Percentiles rank a stretch among this genome's conserved stretches.
Conservation (phyloP, 768 basidiomycete species). For the Hebeloma cylindrosporum region DNA sequence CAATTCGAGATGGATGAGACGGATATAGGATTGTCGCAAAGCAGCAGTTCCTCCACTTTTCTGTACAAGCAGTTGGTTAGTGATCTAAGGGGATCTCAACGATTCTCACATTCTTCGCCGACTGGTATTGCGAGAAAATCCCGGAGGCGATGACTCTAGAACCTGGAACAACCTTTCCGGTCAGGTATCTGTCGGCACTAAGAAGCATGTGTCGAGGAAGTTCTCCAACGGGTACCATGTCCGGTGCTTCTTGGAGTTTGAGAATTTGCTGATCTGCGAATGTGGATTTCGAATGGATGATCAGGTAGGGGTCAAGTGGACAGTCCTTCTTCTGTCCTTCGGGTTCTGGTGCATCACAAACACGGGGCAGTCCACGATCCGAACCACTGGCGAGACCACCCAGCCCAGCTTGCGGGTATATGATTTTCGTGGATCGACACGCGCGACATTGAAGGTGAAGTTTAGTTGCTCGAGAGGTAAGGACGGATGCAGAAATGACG, state of each 20-base stretch:
- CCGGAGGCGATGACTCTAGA: conserved; percentile 95
- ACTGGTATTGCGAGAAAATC: conserved; percentile 95
- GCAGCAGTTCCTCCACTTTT: conserved; percentile 85
- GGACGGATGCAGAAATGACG: conserved; percentile 93
- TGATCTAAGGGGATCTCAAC: neutral
- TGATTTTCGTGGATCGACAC: conserved; percentile 76
- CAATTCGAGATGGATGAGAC: conserved; percentile 88
- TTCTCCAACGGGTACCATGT: conserved; percentile 99
- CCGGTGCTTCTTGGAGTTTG: conserved; percentile 97
- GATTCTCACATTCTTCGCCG: conserved; percentile 71
- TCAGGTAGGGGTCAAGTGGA: conserved; percentile 93
- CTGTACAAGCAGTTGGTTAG: conserved; percentile 32
- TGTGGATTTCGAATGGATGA: conserved; percentile 89
- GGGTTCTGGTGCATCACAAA: conserved; percentile 78
- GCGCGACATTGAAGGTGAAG: conserved; percentile 91
- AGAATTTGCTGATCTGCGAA: conserved; percentile 96
- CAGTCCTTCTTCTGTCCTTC: conserved; percentile 93
- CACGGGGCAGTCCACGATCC: conserved; percentile 81
- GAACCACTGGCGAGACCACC: conserved; percentile 88
- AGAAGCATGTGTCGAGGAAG: conserved; percentile 93
- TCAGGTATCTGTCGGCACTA: conserved; percentile 87
- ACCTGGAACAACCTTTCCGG: conserved; percentile 92
- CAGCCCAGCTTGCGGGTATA: conserved; percentile 75
- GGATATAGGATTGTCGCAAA: conserved; percentile 90
- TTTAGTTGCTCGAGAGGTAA: conserved; percentile 90